These are phyloP conservation scores for Fusarium sp. DNA, from an alignment of 2,329 filamentous ascomycete genomes.

Conservation along the genomic window DNA sequence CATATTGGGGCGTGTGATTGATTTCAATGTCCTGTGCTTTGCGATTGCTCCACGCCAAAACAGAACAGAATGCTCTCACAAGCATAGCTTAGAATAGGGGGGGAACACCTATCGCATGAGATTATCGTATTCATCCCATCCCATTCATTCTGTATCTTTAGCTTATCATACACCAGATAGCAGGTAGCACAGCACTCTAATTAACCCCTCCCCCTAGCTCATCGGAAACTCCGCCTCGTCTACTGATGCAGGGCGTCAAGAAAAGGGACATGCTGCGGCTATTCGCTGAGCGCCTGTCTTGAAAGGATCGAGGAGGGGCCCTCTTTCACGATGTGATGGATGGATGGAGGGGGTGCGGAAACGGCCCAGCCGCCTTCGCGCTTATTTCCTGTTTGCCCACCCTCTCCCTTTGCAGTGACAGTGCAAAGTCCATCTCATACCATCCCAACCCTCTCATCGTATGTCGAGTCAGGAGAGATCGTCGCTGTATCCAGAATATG, in stretches of 20 bases:
- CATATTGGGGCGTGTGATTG: background rate
- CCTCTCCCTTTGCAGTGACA: background rate
- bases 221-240: constrained; percentile 22
- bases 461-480: constrained; percentile 24
- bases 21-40: background rate
- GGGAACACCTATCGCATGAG: background rate
- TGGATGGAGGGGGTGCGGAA: constrained; percentile 31
- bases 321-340: background rate
- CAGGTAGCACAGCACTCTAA: background rate
- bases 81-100: background rate
- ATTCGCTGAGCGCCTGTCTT: constrained; percentile 13
- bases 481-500: constrained; percentile 19
- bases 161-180: background rate
- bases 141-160: background rate
- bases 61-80: background rate
- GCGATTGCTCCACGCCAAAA: background rate
- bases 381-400: constrained; percentile 20
- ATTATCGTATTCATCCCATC: background rate
- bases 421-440: background rate
- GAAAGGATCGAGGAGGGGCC: background rate
- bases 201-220: background rate
- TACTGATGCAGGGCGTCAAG: constrained; percentile 7
- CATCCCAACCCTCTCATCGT: constrained; percentile 7
- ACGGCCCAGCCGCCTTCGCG: constrained; percentile 30
- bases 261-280: constrained; percentile 19